Base-by-base conservation (phyloP, 2,329 filamentous ascomycete species). In the Verticillium dahliae region DNA sequence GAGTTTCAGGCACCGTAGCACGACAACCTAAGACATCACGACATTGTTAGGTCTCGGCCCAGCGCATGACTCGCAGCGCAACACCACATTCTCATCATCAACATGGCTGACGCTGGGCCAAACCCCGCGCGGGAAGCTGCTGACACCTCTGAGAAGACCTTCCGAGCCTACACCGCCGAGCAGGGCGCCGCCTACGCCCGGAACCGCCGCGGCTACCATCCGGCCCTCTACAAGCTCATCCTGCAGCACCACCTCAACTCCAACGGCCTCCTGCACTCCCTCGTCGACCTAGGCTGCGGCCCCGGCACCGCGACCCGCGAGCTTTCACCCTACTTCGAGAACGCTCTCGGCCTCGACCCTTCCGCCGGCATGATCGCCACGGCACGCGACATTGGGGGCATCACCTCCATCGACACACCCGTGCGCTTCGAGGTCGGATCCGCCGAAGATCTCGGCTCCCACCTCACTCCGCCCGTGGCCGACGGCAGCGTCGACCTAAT, bases 201-300 rank as follows among this genome's bases (percentile, higher is more conserved):
- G 18, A 60, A 66, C 58, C 78, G 82, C 2, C 68, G 61, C 1
- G 68, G 73, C 57, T 86, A 85, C 67, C 71, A 77, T 55, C 65
- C 72, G 0, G 67, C 66, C 6, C 70, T 86, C n/a, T 84, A 83
- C 71, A 63, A 79, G 2, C 66, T 67, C 45, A 74, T 87, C 57
- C 55, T 82, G 4, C 65, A 75, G 18, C 74, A 80, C 59, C 84
- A 87, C 65, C 70, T 66, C 1, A 71, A 75, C 1, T 79, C 76
- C 0, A 78, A 79, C 22, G 81, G 81, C 13, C 59, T 73, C 13
- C 66, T 80, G 14, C 67, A 72, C 35, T 73, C 71, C 2, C 63
- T 85, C 0, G 67, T 85, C 13, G 84, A 88, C 63, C 71, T 86
- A 6, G 85, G 85, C 37, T 85, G 82, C 66, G 84, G 85, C 0